Evolutionary conservation across 805 yeast genomes (phyloP), one percentile per base, ranked within the genome.

Genomic region (Candida fluviatilis): DNA sequence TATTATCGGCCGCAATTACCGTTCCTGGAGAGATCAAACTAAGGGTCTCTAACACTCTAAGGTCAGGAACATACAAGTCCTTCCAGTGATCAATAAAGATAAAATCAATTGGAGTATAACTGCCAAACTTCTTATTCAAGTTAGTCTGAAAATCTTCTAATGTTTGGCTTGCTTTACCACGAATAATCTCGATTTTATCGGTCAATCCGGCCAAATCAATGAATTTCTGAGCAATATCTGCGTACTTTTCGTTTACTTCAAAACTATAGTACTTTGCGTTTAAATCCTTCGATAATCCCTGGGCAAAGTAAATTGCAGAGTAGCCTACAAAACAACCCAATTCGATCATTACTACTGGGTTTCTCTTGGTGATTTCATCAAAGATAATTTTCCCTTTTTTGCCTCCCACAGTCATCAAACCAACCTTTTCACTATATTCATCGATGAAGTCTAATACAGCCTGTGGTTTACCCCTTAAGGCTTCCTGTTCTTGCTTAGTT

Each of bases 71-170:
- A 42, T 69, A 71, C 33, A 46, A 34, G 12, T 55, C 56, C 38
- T 64, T 64, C 48, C 55, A 50, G 42, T 71, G 76, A 47, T 71
- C 71, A 34, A 71, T 54, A 37, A 71, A 62, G 3, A 65, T 48
- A 28, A 69, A 48, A 38, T 68, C 73, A 1, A 64, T 45, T 1
- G 62, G 45, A 3, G 42, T 38, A 38, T 40, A 55, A 15, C 38
- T 19, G 10, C 31, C 21, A 3, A 38, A 31, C 12, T 43, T 24
- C 18, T 43, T 35, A 4, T 16, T 14, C 13, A 42, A 25, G 21
- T 54, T 36, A 2, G 42, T 49, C 18, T 50, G 57, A 36, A 64
- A 60, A 1, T 39, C 43, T 1, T 54, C 58, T 27, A 68, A 50
- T 0, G 54, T 46, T 10, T 54, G 41, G 2, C 55, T 49, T 1